A percentile compares a stretch with the other conserved stretches of the same genome.
These are phyloP conservation scores for Zalaria obscura DNA, from an alignment of 2,329 filamentous ascomycete species.

Conservation along the genomic window DNA sequence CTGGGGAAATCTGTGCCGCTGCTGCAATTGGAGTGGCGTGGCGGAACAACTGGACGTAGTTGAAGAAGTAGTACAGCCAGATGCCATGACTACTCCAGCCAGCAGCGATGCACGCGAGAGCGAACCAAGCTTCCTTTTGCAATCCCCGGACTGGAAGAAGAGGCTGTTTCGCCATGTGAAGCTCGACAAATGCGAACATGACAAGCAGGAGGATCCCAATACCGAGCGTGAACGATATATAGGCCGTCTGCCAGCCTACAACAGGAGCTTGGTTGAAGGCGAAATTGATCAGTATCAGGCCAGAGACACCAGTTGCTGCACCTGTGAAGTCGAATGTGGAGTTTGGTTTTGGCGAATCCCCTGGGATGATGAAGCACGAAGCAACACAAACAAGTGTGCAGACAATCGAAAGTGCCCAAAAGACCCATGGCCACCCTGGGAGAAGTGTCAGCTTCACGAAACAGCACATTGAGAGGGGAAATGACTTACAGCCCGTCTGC, in stretches of 20 bases:
- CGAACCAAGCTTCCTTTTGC: slow-evolving; percentile 11
- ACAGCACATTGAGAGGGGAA: slow-evolving; percentile 30
- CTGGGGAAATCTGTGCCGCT: slow-evolving; percentile 22
- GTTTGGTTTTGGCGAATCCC: slow-evolving; percentile 1
- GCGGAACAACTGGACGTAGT: slow-evolving; percentile 4
- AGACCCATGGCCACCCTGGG: slow-evolving; percentile 18
- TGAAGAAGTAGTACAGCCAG: slow-evolving; percentile 11
- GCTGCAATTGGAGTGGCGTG: slow-evolving; percentile 1
- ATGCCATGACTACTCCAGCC: slow-evolving; percentile 21
- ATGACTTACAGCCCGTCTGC: slow-evolving; percentile 22
- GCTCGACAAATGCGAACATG: slow-evolving; percentile 16
- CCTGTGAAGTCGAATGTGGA: slow-evolving; percentile 15
- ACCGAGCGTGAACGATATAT: slow-evolving; percentile 15
- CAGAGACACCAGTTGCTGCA: slow-evolving; percentile 14
- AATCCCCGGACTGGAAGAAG: slow-evolving; percentile 14
- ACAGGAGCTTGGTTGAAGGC: slow-evolving; percentile 19
- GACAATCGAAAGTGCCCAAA: slow-evolving; percentile 16
- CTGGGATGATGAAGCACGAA: slow-evolving; percentile 13
- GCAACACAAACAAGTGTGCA: slow-evolving; percentile 11
- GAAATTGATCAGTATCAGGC: slow-evolving; percentile 18
- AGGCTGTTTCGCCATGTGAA: slow-evolving; percentile 9
- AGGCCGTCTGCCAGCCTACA: slow-evolving; percentile 15
- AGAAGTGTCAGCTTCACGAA: slow-evolving; percentile 13
- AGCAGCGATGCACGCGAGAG: slow-evolving; percentile 15
- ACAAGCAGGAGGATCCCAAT: slow-evolving; percentile 14